These are phyloP conservation scores for Golubevia sp. DNA, from an alignment of 1,284 basidiomycete genomes.

Conservation along the genomic window DNA sequence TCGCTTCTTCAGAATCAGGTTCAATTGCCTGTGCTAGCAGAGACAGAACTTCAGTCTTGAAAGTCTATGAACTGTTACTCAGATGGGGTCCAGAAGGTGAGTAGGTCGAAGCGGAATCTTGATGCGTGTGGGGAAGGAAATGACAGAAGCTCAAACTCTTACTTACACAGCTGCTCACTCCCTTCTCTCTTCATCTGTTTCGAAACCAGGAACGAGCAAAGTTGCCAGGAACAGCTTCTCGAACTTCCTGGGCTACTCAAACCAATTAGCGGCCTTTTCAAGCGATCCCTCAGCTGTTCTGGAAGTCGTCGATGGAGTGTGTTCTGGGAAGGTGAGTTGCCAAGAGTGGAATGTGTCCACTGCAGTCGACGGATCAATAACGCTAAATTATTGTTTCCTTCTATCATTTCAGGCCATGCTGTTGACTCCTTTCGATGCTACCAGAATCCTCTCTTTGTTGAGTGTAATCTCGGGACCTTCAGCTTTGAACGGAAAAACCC, in stretches of 20 bases:
- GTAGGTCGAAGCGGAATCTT: neutral
- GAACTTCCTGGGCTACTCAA: too few species aligned
- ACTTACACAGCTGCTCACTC: too few species aligned
- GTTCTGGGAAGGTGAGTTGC: neutral
- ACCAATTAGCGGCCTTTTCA: too few species aligned
- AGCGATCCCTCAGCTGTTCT: neutral
- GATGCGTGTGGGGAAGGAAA: too few species aligned
- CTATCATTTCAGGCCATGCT: neutral
- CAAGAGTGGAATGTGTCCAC: neutral
- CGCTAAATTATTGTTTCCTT: neutral
- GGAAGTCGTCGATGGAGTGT: neutral
- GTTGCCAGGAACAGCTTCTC: too few species aligned
- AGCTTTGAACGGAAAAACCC: neutral
- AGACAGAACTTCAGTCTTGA: neutral
- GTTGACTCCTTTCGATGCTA: neutral
- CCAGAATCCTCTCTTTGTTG: neutral
- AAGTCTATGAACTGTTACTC: neutral
- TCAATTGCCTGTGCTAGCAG: neutral
- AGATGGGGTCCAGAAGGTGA: neutral
- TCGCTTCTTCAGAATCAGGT: neutral
- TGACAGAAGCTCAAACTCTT: too few species aligned
- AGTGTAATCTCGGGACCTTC: neutral
- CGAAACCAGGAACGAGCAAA: too few species aligned
- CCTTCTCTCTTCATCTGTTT: too few species aligned
- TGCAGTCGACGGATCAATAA: neutral